phyloP scores from a whole-genome alignment of 202 grass and related monocot genomes.

The Zoysia matrella region DNA sequence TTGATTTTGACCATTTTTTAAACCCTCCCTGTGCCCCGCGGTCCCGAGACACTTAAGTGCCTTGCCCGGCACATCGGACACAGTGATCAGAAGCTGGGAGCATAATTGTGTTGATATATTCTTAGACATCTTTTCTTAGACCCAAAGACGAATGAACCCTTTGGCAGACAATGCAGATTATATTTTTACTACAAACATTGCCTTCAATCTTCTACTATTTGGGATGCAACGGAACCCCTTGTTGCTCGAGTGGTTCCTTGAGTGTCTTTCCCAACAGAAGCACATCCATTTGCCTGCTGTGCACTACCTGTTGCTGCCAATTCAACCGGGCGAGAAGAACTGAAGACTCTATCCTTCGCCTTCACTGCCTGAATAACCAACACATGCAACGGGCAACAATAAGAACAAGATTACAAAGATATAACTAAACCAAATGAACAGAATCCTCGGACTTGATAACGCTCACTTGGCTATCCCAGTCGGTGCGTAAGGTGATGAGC shows the following conservation, averaged over 20 bases:
- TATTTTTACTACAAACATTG: too few species aligned
- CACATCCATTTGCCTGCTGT: background rate
- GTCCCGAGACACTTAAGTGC: too few species aligned
- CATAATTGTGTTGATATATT: too few species aligned
- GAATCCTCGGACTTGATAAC: too few species aligned
- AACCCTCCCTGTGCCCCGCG: too few species aligned
- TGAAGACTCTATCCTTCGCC: background rate
- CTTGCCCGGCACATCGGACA: too few species aligned
- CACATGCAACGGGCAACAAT: background rate
- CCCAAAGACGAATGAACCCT: too few species aligned
- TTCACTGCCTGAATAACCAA: background rate
- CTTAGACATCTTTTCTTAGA: too few species aligned
- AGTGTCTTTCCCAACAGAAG: background rate
- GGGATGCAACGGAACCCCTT: background rate
- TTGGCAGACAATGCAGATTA: too few species aligned
- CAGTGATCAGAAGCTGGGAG: too few species aligned
- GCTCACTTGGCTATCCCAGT: slow-evolving; percentile 69
- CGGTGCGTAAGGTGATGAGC: slow-evolving; percentile 46
- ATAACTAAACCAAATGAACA: background rate
- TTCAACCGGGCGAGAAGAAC: background rate
- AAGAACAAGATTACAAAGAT: background rate
- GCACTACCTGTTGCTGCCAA: background rate
- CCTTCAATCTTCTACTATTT: background rate
- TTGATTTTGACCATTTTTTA: too few species aligned
- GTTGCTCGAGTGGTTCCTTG: background rate